Evolutionary conservation across 495 filamentous ascomycete species (phyloP).

Genomic region (Amniculicola lignicola): DNA sequence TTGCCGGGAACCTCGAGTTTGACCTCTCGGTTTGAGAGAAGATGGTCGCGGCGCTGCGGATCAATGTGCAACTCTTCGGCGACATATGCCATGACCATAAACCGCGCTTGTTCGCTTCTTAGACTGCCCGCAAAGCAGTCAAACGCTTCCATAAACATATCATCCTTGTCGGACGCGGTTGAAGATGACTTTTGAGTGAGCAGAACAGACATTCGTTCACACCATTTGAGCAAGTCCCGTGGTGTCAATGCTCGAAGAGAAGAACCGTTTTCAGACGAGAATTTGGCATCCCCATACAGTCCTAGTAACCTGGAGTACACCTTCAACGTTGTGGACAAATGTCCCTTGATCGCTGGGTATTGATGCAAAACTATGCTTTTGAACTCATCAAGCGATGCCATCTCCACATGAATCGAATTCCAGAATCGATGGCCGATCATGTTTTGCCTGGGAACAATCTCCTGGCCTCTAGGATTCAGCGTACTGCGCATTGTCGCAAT

Average conservation of each 20-base stretch:
- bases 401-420: slow-evolving; percentile 66
- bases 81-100: slow-evolving; percentile 61
- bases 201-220: slow-evolving; percentile 61
- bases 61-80: slow-evolving; percentile 83
- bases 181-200: slow-evolving; percentile 57
- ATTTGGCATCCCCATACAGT: slow-evolving; percentile 49
- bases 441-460: slow-evolving; percentile 51
- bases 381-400: slow-evolving; percentile 68
- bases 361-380: slow-evolving; percentile 64
- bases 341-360: slow-evolving; percentile 66
- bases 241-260: slow-evolving; percentile 61
- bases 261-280: slow-evolving; percentile 49
- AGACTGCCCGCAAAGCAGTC: slow-evolving; percentile 84
- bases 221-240: slow-evolving; percentile 88
- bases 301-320: slow-evolving; percentile 68
- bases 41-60: slow-evolving; percentile 61
- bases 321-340: slow-evolving; percentile 66
- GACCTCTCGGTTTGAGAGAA: slow-evolving; percentile 36
- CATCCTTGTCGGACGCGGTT: slow-evolving; percentile 75
- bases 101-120: slow-evolving; percentile 60
- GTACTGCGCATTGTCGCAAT: slow-evolving; percentile 85
- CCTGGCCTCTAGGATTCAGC: slow-evolving; percentile 66
- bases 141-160: slow-evolving; percentile 84
- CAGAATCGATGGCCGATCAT: slow-evolving; percentile 81
- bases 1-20: slow-evolving; percentile 62